Evolutionary conservation across 2,329 filamentous ascomycete species (phyloP), one percentile per base, ranked within the genome.

Genomic region (Sclerotinia glacialis): DNA sequence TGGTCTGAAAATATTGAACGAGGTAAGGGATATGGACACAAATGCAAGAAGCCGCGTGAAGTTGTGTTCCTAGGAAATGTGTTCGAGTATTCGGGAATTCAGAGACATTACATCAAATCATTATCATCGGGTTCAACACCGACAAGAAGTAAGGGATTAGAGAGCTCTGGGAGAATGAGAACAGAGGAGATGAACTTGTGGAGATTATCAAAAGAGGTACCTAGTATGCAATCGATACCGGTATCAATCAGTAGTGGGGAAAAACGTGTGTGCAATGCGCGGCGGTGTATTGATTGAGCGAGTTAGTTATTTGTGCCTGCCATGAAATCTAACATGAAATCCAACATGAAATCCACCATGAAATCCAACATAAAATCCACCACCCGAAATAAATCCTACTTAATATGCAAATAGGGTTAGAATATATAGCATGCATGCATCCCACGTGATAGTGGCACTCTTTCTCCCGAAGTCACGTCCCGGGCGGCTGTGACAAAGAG

Each of bases 401-500:
- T 47, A 5, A 8, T 59, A 18, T 42, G 31, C 11, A 18, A 59
- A 23, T 5, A 47, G 42, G 56, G 56, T n/a, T 47, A 59, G 26
- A 34, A 21, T 47, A 31, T 55, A 37, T 16, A 23, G 37, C 12
- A 37, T 23, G 14, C 21, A 37, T 60, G 12, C 6, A 47, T 18
- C 21, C 42, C 56, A 60, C 56, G 56, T 60, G 56, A 60, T 37
- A 60, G 56, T 47, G 56, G 42, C 42, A 42, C 34, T 46, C 16
- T 37, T 40, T 40, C 31, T 37, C 53, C 55, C 16, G 31, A 34
- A 34, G 26, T 47, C 44, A 42, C 56, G 56, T 49, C 16, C 42
- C 55, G 55, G 40, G 55, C 55, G 55, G 55, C 55, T 59, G 42
- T 44, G 42, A 59, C 6, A 31, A 2, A 37, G 11, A 16, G 23